Base-by-base conservation (phyloP, 2,329 filamentous ascomycete species). In the Venturiaceae sp. region DNA sequence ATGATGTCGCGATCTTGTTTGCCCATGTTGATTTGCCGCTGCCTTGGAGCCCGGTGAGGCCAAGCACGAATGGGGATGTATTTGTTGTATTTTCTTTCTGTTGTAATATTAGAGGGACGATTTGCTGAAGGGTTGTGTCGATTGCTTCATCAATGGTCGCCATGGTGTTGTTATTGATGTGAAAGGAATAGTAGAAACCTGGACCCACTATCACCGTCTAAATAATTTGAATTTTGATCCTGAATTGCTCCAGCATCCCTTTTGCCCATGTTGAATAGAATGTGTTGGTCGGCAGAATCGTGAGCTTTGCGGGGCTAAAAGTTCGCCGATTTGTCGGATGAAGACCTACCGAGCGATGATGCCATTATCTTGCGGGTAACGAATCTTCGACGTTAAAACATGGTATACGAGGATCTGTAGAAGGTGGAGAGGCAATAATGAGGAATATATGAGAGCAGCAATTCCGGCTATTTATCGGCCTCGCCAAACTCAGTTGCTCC, bases 1-100 rank as follows among this genome's bases (percentile, higher is more conserved):
- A 32, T 6, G 11, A 1, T 4, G 13, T 53, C 5, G 57, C 14
- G 32, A 58, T 9, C 3, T n/a, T 26, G 32, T 28, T 37, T 11
- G 50, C 58, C 58, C 36, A 57, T 8, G 60, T 61, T 33, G 60
- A 57, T 47, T 61, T 61, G 5, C 60, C 60, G 44, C n/a, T n/a
- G 16, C 60, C 60, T 58, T 61, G 60, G 46, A 61, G 19, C n/a
- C 60, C 60, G 32, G 21, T 57, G 14, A 61, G 23, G 21, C 39
- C 60, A 33, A 61, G 44, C 36, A 61, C 3, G 60, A 61, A 61
- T 16, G 60, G 60, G 16, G 53, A 7, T 26, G 1, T 13, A 2
- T 2, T 13, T 7, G 7, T 13, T 5, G 9, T n/a, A 5, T 26
- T 23, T 26, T 39, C 11, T 54, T 33, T 39, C 21, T 56, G 34